Percentiles rank a stretch among this genome's conserved stretches.
These are phyloP conservation scores for Dothistroma septosporum DNA, from an alignment of 2,329 filamentous ascomycete genomes.

Conservation along the genomic window DNA sequence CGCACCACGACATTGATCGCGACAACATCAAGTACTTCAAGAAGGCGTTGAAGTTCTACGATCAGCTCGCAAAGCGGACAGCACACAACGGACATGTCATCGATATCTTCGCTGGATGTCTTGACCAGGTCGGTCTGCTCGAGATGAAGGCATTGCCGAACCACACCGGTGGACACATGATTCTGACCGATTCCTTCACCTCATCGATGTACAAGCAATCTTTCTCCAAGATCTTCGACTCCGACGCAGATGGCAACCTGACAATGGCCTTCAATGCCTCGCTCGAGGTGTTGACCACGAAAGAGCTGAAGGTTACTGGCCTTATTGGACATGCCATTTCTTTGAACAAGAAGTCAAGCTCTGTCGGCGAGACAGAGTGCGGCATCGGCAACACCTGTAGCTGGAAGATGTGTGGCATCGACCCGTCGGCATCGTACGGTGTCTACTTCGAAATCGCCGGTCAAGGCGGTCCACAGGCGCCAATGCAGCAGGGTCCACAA, in stretches of 20 bases:
- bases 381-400: constrained; percentile 98
- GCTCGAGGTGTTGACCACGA: constrained; percentile 91
- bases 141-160: constrained; percentile 98
- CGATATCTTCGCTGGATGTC: constrained; percentile 94
- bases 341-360: constrained; percentile 95
- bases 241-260: constrained; percentile 89
- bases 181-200: constrained; percentile 95
- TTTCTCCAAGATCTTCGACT: constrained; percentile 94
- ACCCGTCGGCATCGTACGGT: constrained; percentile 87
- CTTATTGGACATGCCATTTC: constrained; percentile 95
- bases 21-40: constrained; percentile 99
- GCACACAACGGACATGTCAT: constrained; percentile 97
- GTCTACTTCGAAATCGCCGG: constrained; percentile 97
- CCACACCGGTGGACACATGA: constrained; percentile 96
- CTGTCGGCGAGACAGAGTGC: constrained; percentile 95
- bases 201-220: constrained; percentile 99
- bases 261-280: constrained; percentile 98
- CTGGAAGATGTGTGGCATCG: constrained; percentile 99
- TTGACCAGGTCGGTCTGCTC: constrained; percentile 92
- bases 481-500: constrained; percentile 80
- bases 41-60: constrained; percentile 98
- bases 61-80: constrained; percentile 85
- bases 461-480: constrained; percentile 71
- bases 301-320: constrained; percentile 96
- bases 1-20: constrained; percentile 96